Conservation (phyloP, 192 early-diverging fungal species). For the Rhizophlyctis rosea region DNA sequence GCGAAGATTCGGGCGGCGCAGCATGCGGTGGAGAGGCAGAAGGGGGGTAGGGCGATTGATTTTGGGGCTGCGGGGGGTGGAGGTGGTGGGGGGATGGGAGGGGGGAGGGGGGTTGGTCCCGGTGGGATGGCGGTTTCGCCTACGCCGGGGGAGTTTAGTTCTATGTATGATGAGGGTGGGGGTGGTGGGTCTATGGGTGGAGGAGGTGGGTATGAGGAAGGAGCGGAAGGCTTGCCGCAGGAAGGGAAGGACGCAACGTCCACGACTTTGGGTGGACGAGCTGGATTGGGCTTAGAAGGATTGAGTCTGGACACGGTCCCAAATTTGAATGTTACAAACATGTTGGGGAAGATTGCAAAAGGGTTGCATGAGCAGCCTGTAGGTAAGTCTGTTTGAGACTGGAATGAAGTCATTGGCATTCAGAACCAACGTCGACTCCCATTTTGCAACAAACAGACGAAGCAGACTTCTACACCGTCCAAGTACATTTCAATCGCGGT, state of each 20-base stretch:
- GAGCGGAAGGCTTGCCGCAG: not conserved
- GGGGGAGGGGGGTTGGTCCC: not conserved
- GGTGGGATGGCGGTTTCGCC: not conserved
- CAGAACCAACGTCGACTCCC: no score
- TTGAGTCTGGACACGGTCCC: constrained; percentile 47
- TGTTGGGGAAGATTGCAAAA: constrained; percentile 40
- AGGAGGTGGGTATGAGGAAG: not conserved
- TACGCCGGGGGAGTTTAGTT: not conserved
- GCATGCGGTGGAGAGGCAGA: constrained; percentile 35
- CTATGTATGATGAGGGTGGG: constrained; percentile 2
- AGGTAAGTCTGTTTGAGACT: constrained; percentile 21
- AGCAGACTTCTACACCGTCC: constrained; percentile 47
- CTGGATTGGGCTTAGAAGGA: constrained; percentile 38
- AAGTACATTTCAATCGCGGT: constrained; percentile 52
- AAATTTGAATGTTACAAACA: constrained; percentile 37
- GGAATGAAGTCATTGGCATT: no score
- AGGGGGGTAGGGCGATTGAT: constrained; percentile 17
- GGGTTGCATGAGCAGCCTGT: constrained; percentile 39
- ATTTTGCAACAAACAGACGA: constrained; percentile 34
- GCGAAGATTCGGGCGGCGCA: constrained; percentile 45
- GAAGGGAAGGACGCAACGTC: not conserved
- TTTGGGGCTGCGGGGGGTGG: constrained; percentile 5
- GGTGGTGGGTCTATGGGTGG: not conserved
- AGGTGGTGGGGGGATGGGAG: constrained; percentile 4
- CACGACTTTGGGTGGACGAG: not conserved